Evolutionary conservation across 441 rosid genomes (phyloP).

Genomic region (Brassica hybrid): DNA sequence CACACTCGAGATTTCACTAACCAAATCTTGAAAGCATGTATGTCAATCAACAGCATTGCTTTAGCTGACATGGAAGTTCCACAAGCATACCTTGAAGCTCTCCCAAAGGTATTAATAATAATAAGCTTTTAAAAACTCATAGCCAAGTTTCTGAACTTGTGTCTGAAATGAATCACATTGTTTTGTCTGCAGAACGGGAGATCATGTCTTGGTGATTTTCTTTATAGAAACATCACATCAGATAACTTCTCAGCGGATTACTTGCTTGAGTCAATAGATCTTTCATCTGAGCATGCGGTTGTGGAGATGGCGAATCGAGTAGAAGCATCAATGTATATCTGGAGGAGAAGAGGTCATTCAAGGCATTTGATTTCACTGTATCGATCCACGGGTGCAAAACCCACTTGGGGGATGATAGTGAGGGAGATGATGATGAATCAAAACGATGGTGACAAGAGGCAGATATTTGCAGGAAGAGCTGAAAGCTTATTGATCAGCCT

Average conservation of each 20-base stretch:
- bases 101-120: slow-evolving; percentile 60
- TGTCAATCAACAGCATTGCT: slow-evolving; percentile 65
- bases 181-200: slow-evolving; percentile 59
- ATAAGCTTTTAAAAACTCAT: background rate
- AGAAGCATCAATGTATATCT: slow-evolving; percentile 64
- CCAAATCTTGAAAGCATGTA: slow-evolving; percentile 73
- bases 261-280: slow-evolving; percentile 66
- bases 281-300: slow-evolving; percentile 65
- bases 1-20: slow-evolving; percentile 65
- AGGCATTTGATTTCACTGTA: slow-evolving; percentile 50
- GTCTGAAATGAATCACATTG: background rate
- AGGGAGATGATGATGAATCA: slow-evolving; percentile 60
- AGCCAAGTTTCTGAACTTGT: background rate
- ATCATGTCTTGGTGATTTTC: slow-evolving; percentile 61
- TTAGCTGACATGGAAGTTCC: slow-evolving; percentile 78
- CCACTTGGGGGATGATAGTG: slow-evolving; percentile 70
- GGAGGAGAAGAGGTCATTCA: slow-evolving; percentile 62
- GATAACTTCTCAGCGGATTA: slow-evolving; percentile 64
- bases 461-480: slow-evolving; percentile 62
- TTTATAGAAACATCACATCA: slow-evolving; percentile 61
- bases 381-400: slow-evolving; percentile 49
- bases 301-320: slow-evolving; percentile 64
- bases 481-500: slow-evolving; percentile 62
- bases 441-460: slow-evolving; percentile 61
- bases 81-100: slow-evolving; percentile 60